Evolutionary conservation across 75 land plant genomes (phyloP).

Genomic region (Azolla pinnata): DNA sequence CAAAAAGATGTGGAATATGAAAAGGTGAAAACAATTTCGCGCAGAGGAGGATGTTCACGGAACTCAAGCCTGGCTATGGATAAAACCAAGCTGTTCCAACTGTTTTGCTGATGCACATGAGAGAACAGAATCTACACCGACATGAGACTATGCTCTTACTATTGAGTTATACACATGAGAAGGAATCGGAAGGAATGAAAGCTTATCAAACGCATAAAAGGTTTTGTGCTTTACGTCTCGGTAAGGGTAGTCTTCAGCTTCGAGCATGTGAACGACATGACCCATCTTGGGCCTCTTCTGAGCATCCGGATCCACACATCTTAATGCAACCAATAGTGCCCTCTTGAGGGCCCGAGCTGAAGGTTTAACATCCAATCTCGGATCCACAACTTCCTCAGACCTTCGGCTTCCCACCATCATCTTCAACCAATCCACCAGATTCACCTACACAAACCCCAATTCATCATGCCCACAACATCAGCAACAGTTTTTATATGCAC

Average conservation of each 20-base stretch:
- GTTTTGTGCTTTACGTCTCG: constrained; percentile 51
- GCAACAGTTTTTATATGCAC: background rate
- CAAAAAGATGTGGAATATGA: too few species aligned
- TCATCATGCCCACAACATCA: background rate
- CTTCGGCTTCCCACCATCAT: constrained; percentile 56
- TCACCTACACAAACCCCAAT: constrained; percentile 38
- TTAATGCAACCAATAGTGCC: constrained; percentile 65
- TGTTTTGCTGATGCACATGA: too few species aligned
- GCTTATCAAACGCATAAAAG: too few species aligned
- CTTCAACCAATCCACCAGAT: constrained; percentile 84
- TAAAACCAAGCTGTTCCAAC: too few species aligned
- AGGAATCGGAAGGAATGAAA: too few species aligned
- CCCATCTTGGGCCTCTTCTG: constrained; percentile 75
- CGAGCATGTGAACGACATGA: constrained; percentile 85
- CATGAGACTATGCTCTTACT: too few species aligned
- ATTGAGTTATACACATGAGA: too few species aligned
- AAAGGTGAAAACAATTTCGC: too few species aligned
- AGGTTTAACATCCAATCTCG: constrained; percentile 54
- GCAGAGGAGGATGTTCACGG: too few species aligned
- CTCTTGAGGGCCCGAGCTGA: constrained; percentile 55
- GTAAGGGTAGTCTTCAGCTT: constrained; percentile 62
- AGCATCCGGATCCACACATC: constrained; percentile 78
- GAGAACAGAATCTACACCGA: too few species aligned
- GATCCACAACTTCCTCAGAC: constrained; percentile 70
- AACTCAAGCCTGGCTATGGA: too few species aligned